Conservation (phyloP, 2,329 filamentous ascomycete genomes). For the Xylaria sp. region DNA sequence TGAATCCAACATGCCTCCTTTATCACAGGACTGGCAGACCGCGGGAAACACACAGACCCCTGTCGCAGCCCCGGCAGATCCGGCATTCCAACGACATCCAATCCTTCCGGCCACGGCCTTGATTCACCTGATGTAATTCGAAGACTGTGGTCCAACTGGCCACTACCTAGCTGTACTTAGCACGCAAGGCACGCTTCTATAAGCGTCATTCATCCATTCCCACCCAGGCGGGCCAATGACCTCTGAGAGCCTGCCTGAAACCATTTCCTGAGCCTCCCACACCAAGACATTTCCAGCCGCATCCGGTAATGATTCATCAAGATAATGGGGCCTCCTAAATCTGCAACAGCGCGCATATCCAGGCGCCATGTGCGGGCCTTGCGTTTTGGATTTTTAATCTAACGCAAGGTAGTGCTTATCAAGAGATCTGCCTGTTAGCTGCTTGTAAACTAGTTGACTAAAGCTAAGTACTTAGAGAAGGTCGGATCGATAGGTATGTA, state of each 20-base stretch:
- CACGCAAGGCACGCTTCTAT: conserved; percentile 35
- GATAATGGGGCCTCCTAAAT: conserved; percentile 27
- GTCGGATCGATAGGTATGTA: conserved; percentile 3
- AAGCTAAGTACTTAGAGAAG: conserved; percentile 6
- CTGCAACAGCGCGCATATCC: neutral
- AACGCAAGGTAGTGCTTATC: conserved; percentile 31
- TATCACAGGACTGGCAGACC: conserved; percentile 30
- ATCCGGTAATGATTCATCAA: conserved; percentile 36
- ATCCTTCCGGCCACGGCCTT: conserved; percentile 31
- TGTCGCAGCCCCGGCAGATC: conserved; percentile 26
- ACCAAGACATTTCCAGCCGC: conserved; percentile 28
- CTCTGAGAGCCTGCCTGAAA: conserved; percentile 3
- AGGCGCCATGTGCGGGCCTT: conserved; percentile 12
- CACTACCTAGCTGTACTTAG: conserved; percentile 5
- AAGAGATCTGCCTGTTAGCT: conserved; percentile 4
- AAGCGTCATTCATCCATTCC: conserved; percentile 34
- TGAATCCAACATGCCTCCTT: conserved; percentile 28
- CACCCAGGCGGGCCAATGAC: conserved; percentile 22
- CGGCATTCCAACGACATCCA: conserved; percentile 34
- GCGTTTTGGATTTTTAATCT: conserved; percentile 16
- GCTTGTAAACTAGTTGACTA: neutral
- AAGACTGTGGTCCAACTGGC: conserved; percentile 16
- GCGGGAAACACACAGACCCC: conserved; percentile 18
- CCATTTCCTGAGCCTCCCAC: conserved; percentile 4
- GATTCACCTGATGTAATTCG: conserved; percentile 29